Evolutionary conservation across 2,329 filamentous ascomycete genomes (phyloP).

Genomic region (Aspergillaceae sp.): DNA sequence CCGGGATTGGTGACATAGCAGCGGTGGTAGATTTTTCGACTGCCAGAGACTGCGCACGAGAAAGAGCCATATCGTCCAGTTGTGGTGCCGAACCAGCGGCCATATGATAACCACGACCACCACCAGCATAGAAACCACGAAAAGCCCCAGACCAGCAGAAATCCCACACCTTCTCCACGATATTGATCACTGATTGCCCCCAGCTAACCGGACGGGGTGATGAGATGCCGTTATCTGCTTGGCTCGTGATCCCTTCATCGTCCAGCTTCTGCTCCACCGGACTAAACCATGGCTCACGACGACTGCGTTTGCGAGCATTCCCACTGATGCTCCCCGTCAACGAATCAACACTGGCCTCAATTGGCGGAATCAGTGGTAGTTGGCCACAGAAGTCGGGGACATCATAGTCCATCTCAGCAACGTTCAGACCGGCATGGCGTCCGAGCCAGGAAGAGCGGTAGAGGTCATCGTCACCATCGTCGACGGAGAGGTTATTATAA

Average conservation of each 20-base stretch:
- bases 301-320: constrained; percentile 25
- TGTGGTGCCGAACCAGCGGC: constrained; percentile 19
- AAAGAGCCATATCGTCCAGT: constrained; percentile 6
- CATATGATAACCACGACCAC: constrained; percentile 62
- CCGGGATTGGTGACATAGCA: constrained; percentile 41
- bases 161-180: constrained; percentile 64
- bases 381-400: constrained; percentile 33
- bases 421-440: constrained; percentile 11
- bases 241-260: background rate
- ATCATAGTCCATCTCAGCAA: constrained; percentile 32
- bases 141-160: constrained; percentile 69
- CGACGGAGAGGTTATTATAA: constrained; percentile 15
- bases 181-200: constrained; percentile 35
- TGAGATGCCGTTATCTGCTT: background rate
- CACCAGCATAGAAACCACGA: constrained; percentile 77
- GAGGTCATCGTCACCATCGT: constrained; percentile 8
- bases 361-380: constrained; percentile 14
- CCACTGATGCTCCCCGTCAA: constrained; percentile 11
- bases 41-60: constrained; percentile 18
- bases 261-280: background rate
- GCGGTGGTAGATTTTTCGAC: background rate
- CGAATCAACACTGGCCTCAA: constrained; percentile 21
- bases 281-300: constrained; percentile 16
- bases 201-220: constrained; percentile 17
- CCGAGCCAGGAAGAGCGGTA: constrained; percentile 11